These are phyloP conservation scores for Theileria parva DNA, from an alignment of 169 alveolate species.

Conservation along the genomic window DNA sequence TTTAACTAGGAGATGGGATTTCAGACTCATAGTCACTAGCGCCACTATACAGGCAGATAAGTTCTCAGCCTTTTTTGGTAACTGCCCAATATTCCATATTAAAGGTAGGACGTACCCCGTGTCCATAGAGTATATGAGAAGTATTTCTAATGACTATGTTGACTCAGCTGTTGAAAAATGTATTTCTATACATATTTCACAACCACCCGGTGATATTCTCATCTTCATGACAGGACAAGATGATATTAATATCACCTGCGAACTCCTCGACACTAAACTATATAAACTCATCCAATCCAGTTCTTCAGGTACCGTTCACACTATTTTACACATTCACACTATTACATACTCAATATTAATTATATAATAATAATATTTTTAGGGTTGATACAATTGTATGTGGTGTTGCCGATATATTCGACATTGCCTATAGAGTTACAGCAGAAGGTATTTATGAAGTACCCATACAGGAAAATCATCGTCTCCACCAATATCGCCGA, in stretches of 20 bases:
- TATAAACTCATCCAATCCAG: constrained; percentile 67
- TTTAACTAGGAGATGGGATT: constrained; percentile 93
- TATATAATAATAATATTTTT: background rate
- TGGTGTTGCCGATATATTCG: constrained; percentile 97
- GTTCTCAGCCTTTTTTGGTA: constrained; percentile 97
- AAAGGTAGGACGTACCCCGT: constrained; percentile 99
- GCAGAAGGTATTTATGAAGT: constrained; percentile 74
- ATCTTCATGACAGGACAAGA: constrained; percentile 99
- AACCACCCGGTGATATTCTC: constrained; percentile 92
- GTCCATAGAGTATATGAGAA: constrained; percentile 88
- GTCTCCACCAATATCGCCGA: constrained; percentile 99
- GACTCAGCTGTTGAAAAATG: constrained; percentile 99
- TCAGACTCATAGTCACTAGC: constrained; percentile 96
- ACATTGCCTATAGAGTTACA: constrained; percentile 98
- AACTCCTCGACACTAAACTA: constrained; percentile 89
- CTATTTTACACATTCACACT: constrained; percentile 13
- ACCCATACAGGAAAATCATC: constrained; percentile 86
- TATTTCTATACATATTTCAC: constrained; percentile 92
- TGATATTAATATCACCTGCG: constrained; percentile 98
- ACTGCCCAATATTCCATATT: constrained; percentile 96
- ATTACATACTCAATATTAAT: constrained; percentile 9
- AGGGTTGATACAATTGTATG: constrained; percentile 76
- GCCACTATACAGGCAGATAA: constrained; percentile 99
- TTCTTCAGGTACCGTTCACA: background rate
- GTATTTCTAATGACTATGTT: constrained; percentile 96